A percentile compares a stretch with the other conserved stretches of the same genome.
Evolutionary conservation across 2,329 filamentous ascomycete species (phyloP).

Genomic region (Dryadomyces quercus-mongolicae): DNA sequence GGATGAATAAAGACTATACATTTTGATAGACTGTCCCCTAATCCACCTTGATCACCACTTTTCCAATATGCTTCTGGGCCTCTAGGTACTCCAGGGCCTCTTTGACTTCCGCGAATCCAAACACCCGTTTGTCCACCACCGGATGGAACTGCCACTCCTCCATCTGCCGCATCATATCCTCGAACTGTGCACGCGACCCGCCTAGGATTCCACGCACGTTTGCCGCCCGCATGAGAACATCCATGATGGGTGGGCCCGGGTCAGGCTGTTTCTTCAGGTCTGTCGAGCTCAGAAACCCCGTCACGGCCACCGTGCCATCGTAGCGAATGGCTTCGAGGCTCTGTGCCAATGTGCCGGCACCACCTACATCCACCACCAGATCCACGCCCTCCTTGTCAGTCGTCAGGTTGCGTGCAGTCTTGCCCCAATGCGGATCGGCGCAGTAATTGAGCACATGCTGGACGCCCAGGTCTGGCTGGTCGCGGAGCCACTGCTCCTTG

Average conservation of each 20-base stretch:
- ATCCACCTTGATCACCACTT: conserved; percentile 30
- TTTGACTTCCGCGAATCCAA: conserved; percentile 23
- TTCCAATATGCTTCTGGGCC: conserved; percentile 43
- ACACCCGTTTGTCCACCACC: conserved; percentile 24
- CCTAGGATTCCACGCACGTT: conserved; percentile 29
- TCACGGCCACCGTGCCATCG: conserved; percentile 23
- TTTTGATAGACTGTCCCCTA: neutral
- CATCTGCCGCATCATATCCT: conserved; percentile 30
- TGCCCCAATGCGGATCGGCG: conserved; percentile 38
- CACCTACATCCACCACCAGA: conserved; percentile 44
- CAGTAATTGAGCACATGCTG: conserved; percentile 47
- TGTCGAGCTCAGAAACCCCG: conserved; percentile 29
- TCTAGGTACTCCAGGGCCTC: conserved; percentile 43
- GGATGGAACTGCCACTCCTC: conserved; percentile 30
- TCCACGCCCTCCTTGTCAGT: conserved; percentile 33
- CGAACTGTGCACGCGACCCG: conserved; percentile 25
- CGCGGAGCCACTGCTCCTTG: conserved; percentile 37
- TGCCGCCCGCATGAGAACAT: conserved; percentile 23
- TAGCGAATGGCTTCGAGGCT: conserved; percentile 18
- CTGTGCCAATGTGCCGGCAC: conserved; percentile 35
- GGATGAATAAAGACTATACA: neutral
- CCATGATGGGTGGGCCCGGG: conserved; percentile 26
- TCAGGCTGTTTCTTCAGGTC: conserved; percentile 25
- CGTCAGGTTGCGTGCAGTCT: conserved; percentile 36
- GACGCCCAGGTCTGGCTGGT: conserved; percentile 37